These are phyloP conservation scores for Bipolaris victoriae DNA, from an alignment of 2,329 filamentous ascomycete genomes.

Conservation along the genomic window DNA sequence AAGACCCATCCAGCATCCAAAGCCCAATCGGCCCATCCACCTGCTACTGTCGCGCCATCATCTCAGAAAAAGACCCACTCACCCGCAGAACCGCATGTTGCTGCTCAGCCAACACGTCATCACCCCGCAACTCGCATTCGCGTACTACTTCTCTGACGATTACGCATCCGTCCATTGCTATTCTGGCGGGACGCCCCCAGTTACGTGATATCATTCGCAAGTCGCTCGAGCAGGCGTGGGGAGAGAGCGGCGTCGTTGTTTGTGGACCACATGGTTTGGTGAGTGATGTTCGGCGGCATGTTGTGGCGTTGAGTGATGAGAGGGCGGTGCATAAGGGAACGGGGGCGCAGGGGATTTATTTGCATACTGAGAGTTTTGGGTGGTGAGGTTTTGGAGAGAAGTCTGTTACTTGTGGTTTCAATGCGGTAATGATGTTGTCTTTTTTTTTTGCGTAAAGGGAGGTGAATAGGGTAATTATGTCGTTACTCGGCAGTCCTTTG, in stretches of 20 bases:
- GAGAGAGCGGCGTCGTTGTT: slow-evolving; percentile 68
- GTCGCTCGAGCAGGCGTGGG: slow-evolving; percentile 63
- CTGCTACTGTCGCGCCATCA: slow-evolving; percentile 59
- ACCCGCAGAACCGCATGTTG: slow-evolving; percentile 31
- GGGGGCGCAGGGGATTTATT: slow-evolving; percentile 67
- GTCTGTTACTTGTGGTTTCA: no score
- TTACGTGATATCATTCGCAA: slow-evolving; percentile 60
- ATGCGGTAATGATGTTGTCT: neutral
- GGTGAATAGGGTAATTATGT: no score
- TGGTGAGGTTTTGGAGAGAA: slow-evolving; percentile 2
- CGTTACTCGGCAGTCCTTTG: no score
- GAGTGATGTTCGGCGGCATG: slow-evolving; percentile 61
- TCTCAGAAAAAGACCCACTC: slow-evolving; percentile 48
- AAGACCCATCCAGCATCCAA: slow-evolving; percentile 37
- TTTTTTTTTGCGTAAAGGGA: neutral
- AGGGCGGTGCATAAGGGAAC: slow-evolving; percentile 71
- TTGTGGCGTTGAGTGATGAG: slow-evolving; percentile 66
- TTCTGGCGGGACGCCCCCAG: slow-evolving; percentile 61
- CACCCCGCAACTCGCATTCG: neutral
- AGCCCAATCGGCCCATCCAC: slow-evolving; percentile 14
- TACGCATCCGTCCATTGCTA: slow-evolving; percentile 42
- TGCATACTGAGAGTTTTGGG: slow-evolving; percentile 64
- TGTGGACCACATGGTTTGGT: slow-evolving; percentile 65
- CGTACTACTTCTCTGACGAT: slow-evolving; percentile 21
- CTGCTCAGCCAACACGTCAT: slow-evolving; percentile 13